Conservation (phyloP, 192 early-diverging fungal genomes). For the Linnemannia schmuckeri region DNA sequence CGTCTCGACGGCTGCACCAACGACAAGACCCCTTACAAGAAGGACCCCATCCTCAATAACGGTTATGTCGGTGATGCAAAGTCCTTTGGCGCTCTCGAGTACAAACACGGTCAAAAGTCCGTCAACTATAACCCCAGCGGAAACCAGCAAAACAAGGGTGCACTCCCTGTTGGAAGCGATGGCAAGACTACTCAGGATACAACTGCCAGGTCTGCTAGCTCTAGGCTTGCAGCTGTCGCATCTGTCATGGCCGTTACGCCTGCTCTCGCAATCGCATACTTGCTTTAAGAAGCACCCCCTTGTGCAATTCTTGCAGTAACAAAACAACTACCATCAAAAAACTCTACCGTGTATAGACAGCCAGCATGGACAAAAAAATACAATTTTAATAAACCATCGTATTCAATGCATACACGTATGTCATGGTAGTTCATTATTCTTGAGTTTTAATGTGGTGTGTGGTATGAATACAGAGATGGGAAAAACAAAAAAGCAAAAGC, state of each 20-base stretch:
- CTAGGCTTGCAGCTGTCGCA: background rate
- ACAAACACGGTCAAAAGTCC: slow-evolving; percentile 52
- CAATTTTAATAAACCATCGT: slow-evolving; percentile 4
- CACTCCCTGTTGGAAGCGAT: background rate
- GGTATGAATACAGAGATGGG: background rate
- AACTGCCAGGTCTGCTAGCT: slow-evolving; percentile 2
- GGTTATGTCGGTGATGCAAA: slow-evolving; percentile 52
- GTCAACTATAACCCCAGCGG: slow-evolving; percentile 12
- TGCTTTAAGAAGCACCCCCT: slow-evolving; percentile 1
- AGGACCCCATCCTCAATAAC: slow-evolving; percentile 37
- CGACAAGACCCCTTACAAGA: slow-evolving; percentile 60
- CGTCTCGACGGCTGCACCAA: slow-evolving; percentile 60
- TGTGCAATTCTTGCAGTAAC: background rate
- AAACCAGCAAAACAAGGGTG: background rate
- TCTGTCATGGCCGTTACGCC: slow-evolving; percentile 12
- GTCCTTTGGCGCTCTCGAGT: slow-evolving; percentile 52
- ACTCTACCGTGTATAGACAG: background rate
- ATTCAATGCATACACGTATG: background rate
- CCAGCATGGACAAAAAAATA: background rate
- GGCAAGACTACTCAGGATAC: background rate
- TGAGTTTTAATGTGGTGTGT: background rate
- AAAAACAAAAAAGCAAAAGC: background rate
- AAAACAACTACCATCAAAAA: background rate
- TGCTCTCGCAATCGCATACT: slow-evolving; percentile 28
- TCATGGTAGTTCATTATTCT: background rate